Base-by-base conservation (phyloP, 2,329 filamentous ascomycete genomes). In the Pestalotiopsis fici region DNA sequence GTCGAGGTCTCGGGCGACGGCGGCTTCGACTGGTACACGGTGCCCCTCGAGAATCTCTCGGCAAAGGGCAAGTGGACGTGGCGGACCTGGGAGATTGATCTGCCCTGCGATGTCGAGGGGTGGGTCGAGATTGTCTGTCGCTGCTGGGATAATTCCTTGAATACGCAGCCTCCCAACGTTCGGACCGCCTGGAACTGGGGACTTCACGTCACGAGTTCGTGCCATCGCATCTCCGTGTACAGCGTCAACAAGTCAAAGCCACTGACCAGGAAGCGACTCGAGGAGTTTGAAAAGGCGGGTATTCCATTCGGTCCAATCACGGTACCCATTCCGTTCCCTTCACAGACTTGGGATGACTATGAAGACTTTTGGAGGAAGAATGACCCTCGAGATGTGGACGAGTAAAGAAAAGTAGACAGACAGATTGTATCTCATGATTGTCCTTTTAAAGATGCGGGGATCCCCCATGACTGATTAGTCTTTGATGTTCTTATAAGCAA, bases 1-100 rank as follows among this genome's bases (percentile, higher is more conserved):
- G 88, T 92, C 3, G 90, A 92, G 71, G 81, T 92, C 2, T 88
- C 85, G 3, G 81, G 82, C 0, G 89, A 92, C 71, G 90, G 90
- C 0, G 90, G 90, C 0, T 86, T 83, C 70, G 84, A 83, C 15
- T 92, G 90, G 90, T 91, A 91, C 69, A 81, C 85, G 11, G 87
- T 91, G 0, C 89, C 89, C 0, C 78, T 79, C 0, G 84, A 89
- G 61, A 88, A 90, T 1, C 69, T 93, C 68, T 87, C 85, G 2
- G 83, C 82, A 69, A 93, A 93, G 77, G 85, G 87, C 61, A 87
- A 83, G 60, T 88, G 86, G 72, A 85, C 87, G 0, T 93, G 90
- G 91, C 79, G 90, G 13, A 83, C 83, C 0, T 93, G 90, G 91
- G 81, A 87, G 66, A 83, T 85, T 1, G 86, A 90, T 1, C 72